Evolutionary conservation across 805 yeast genomes (phyloP).

Genomic region (Nakazawaea molendinolei): DNA sequence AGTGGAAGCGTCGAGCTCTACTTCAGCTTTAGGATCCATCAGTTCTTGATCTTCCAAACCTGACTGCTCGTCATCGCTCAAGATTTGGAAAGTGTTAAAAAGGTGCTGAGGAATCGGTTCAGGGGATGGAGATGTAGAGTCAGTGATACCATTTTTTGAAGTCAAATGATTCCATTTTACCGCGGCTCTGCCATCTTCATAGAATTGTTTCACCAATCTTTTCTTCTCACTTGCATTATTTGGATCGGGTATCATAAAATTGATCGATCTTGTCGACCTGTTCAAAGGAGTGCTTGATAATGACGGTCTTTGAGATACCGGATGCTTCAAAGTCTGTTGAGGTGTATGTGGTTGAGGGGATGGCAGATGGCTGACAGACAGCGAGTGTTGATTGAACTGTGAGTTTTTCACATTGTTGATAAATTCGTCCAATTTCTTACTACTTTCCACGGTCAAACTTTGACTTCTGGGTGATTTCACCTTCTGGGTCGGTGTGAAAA

Average conservation of each 20-base stretch:
- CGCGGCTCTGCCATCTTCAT: slow-evolving; percentile 8
- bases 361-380: too few relatives aligned
- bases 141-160: too few relatives aligned
- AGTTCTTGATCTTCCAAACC: slow-evolving; percentile 4
- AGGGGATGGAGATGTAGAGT: background rate
- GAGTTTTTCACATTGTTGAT: slow-evolving; percentile 2
- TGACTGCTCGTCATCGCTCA: too few relatives aligned
- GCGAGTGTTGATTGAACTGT: background rate
- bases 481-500: background rate
- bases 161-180: too few relatives aligned
- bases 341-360: background rate
- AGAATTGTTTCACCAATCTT: slow-evolving; percentile 13
- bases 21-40: slow-evolving; percentile 11
- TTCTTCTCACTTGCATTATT: slow-evolving; percentile 9
- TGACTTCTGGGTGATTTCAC: background rate
- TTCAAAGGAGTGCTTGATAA: background rate
- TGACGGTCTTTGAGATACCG: background rate
- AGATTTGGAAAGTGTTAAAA: background rate
- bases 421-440: slow-evolving; percentile 9
- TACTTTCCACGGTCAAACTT: slow-evolving; percentile 5
- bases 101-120: background rate
- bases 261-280: background rate
- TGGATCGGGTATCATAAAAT: background rate
- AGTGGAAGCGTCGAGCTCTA: slow-evolving; percentile 17
- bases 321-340: too few relatives aligned